These are phyloP conservation scores for Corylus avellana DNA, from an alignment of 306 rosid species.

Conservation along the genomic window DNA sequence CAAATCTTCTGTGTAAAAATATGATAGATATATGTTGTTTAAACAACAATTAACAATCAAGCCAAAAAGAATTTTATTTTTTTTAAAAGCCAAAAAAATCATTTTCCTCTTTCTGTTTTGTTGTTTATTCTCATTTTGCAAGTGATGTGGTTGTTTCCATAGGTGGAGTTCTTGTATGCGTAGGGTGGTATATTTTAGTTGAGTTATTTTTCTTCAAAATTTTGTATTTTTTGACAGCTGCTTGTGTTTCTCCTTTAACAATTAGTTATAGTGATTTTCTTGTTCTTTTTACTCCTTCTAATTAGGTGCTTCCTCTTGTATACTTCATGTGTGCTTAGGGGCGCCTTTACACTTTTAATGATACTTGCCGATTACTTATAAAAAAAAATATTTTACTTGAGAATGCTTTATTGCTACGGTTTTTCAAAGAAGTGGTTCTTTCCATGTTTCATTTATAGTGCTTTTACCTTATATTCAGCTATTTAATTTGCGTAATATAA, in stretches of 20 bases:
- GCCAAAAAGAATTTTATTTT: too few species aligned
- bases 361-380: too few species aligned
- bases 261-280: too few species aligned
- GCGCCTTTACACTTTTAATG: too few species aligned
- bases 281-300: too few species aligned
- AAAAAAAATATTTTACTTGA: too few species aligned
- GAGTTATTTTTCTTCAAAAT: too few species aligned
- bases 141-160: neutral
- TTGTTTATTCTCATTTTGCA: neutral
- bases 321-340: too few species aligned
- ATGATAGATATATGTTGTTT: neutral
- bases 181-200: neutral
- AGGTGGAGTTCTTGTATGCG: neutral
- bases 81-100: neutral
- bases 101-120: neutral
- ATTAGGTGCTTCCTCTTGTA: too few species aligned
- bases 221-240: too few species aligned
- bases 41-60: neutral
- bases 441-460: neutral
- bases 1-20: neutral
- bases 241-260: too few species aligned
- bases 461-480: slow-evolving; percentile 18
- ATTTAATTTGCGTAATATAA: neutral
- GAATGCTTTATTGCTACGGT: neutral
- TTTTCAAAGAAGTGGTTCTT: neutral